Base-by-base conservation (phyloP, 257 asterid genomes). In the Datura wrightii region DNA sequence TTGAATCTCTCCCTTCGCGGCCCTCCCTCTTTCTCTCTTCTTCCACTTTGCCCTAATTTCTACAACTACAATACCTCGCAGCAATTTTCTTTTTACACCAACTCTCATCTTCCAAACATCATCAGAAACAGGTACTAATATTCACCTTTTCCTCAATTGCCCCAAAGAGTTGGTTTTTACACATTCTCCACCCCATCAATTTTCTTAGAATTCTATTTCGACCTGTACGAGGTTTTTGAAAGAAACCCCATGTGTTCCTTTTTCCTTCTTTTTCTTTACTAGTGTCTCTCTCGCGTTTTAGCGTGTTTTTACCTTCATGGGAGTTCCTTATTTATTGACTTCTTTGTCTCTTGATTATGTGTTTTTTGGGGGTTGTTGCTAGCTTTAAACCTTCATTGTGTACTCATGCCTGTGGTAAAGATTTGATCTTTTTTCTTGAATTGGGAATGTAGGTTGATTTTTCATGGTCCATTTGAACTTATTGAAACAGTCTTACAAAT, bases 11-110 rank as follows among this genome's bases (percentile, higher is more conserved):
- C 46, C 60, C 62, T 50, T 76, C 62, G 11, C n/a, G 8, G 10
- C 44, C 82, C 62, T 76, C 46, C 4, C 59, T 74, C 82, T 76
- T 76, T 48, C 63, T 78, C 34, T 78, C 82, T 13, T 78, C 62
- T 3, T 52, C 41, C 14, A 78, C 41, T 74, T 74, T n/a, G 16
- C 59, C 81, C 60, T 74, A 48, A 48, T 71, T 60, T 71, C 79
- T 71, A 9, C 79, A n/a, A 10, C 79, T 71, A 9, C 79, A n/a
- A 10, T 24, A 34, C 10, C 34, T 34, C 19, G 10, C 71, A 63
- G 42, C 44, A 65, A 34, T 44, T 71, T 19, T n/a, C 2, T 34
- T 3, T 56, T 56, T 16, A 24, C 63, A 14, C 19, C 19, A 55
- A 55, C 6, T 59, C 66, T 24, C 31, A 24, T 24, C 31, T 24